Evolutionary conservation across 2,329 filamentous ascomycete species (phyloP), one percentile per base, ranked within the genome.

Genomic region (Fusarium austroafricanum): DNA sequence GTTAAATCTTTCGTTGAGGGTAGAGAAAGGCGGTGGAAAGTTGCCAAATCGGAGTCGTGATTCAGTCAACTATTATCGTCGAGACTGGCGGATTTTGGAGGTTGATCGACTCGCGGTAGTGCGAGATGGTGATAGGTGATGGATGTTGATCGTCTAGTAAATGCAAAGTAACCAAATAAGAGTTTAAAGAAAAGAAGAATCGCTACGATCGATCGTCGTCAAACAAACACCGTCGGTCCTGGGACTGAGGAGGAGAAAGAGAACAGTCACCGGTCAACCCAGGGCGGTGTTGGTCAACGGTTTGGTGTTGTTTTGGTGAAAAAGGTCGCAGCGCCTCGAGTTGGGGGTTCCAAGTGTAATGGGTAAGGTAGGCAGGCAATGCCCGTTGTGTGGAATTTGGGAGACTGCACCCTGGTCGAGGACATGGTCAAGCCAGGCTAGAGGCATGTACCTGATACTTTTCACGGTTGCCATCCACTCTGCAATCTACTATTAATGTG

Each of bases 231-330:
- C 46, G 46, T 54, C 23, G 33, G n/a, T 23, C 31, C 37, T 37
- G 45, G 45, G 54, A 23, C 37, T 43, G 47, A 18, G 18, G 67
- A 61, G 50, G 49, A 50, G 57, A 43, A 60, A 66, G 55, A 57
- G 43, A 61, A 55, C 61, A 69, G 68, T 58, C 55, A 59, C 35
- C 49, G 15, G 38, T 73, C 59, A 52, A 67, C 65, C 70, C 53
- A 61, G 66, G 47, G 71, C 71, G 69, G 67, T 73, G 71, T 70
- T 69, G 50, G 55, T 55, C 50, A 43, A 52, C 51, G 45, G 56
- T 61, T 38, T 61, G 71, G 68, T 73, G 71, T 73, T 73, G 71
- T 73, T 73, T 65, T 71, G 69, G 71, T 70, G 72, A 73, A 73
- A 73, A 73, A 66, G 61, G 71, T 73, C 70, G 71, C 71, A 73